Evolutionary conservation across 495 filamentous ascomycete genomes (phyloP).

Genomic region (Penicillium fimorum): DNA sequence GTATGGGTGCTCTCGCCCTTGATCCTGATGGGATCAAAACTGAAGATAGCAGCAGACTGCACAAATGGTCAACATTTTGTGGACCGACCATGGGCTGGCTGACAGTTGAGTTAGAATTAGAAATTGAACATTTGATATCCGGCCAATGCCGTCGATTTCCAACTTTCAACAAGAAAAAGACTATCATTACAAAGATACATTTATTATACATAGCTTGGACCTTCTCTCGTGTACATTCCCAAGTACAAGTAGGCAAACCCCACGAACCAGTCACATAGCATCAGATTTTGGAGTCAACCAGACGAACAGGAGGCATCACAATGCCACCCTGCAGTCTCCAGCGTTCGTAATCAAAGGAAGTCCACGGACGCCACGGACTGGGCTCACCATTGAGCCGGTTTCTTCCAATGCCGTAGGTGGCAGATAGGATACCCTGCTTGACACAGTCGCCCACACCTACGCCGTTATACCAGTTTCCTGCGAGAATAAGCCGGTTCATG

Average conservation of each 20-base stretch:
- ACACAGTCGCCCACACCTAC: slow-evolving; percentile 68
- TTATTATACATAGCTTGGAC: neutral
- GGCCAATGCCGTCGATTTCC: slow-evolving; percentile 1
- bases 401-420: slow-evolving; percentile 34
- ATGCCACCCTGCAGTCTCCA: slow-evolving; percentile 43
- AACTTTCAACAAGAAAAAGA: neutral
- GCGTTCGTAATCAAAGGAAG: slow-evolving; percentile 12
- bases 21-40: neutral
- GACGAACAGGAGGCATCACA: slow-evolving; percentile 29
- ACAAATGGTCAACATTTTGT: neutral
- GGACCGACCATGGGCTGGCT: neutral
- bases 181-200: slow-evolving; percentile 2
- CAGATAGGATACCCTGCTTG: slow-evolving; percentile 39
- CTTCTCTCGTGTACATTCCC: slow-evolving; percentile 1
- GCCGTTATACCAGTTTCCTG: slow-evolving; percentile 71
- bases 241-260: neutral
- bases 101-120: neutral
- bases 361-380: slow-evolving; percentile 20
- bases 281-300: slow-evolving; percentile 12
- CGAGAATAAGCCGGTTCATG: slow-evolving; percentile 64
- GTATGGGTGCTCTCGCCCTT: neutral
- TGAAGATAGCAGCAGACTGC: neutral
- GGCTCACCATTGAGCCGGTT: slow-evolving; percentile 27
- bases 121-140: neutral
- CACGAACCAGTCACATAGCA: neutral